These are phyloP conservation scores for Botrytis tulipae DNA, from an alignment of 2,329 filamentous ascomycete genomes.

Conservation along the genomic window DNA sequence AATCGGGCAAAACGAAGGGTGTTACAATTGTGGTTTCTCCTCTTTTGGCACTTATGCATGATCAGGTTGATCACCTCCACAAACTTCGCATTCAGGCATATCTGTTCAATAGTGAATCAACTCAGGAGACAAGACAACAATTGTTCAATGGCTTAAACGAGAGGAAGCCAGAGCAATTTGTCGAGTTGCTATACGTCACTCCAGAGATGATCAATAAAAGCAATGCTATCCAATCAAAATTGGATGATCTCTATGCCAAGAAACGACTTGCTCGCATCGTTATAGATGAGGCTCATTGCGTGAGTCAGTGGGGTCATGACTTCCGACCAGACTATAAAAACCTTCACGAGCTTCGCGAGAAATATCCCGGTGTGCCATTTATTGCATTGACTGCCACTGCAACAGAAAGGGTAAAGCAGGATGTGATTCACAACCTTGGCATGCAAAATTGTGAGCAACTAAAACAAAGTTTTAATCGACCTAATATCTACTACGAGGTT, in stretches of 20 bases:
- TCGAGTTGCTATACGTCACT: slow-evolving; percentile 89
- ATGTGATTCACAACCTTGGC: slow-evolving; percentile 87
- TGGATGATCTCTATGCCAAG: slow-evolving; percentile 67
- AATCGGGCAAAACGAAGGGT: slow-evolving; percentile 75
- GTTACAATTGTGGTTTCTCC: slow-evolving; percentile 96
- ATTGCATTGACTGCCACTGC: slow-evolving; percentile 96
- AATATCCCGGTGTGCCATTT: slow-evolving; percentile 77
- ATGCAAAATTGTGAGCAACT: slow-evolving; percentile 76
- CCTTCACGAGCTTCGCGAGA: slow-evolving; percentile 69
- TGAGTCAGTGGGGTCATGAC: slow-evolving; percentile 98
- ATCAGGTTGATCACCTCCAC: slow-evolving; percentile 83
- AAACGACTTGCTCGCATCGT: slow-evolving; percentile 83
- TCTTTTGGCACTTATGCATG: slow-evolving; percentile 92
- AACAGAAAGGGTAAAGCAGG: slow-evolving; percentile 86
- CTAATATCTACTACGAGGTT: slow-evolving; percentile 89
- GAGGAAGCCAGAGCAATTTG: slow-evolving; percentile 66
- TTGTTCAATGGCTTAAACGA: slow-evolving; percentile 65
- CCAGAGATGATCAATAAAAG: slow-evolving; percentile 96
- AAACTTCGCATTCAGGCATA: slow-evolving; percentile 75
- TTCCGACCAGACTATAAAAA: slow-evolving; percentile 95
- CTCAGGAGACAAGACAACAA: slow-evolving; percentile 57
- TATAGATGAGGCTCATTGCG: slow-evolving; percentile 98
- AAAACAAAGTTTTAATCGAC: slow-evolving; percentile 93
- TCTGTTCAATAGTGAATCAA: slow-evolving; percentile 76
- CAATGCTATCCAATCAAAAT: slow-evolving; percentile 59